Base-by-base conservation (phyloP, 805 yeast genomes). In the Candida railenensis region DNA sequence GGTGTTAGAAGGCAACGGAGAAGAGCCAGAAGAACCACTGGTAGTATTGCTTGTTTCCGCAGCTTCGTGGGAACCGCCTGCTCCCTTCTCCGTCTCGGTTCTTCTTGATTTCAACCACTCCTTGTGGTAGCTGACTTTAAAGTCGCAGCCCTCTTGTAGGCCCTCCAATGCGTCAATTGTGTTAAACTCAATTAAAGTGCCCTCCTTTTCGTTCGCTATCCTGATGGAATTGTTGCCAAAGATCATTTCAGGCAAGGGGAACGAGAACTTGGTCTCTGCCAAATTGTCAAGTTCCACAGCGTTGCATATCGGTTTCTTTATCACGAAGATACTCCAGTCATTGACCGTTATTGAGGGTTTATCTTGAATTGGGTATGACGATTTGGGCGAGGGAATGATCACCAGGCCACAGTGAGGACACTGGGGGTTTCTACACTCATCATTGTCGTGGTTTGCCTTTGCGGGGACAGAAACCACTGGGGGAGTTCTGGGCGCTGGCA, bases 161-260 rank as follows among this genome's bases (percentile, higher is more conserved):
- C 72, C 61, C 43, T 71, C 75, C 22, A 73, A 57, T 0, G 96
- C 97, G 58, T 86, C 94, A 37, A 84, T 67, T 0, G 96, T 84
- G 59, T 87, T 84, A 65, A 91, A 90, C 37, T 71, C 74, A 12
- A 92, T 73, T 49, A 78, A 75, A 43, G 66, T 56, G 5, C 64
- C 65, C 1, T 65, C 57, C 40, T 58, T 59, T 37, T 67, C 73
- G 47, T 70, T 62, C 3, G 62, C 71, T 9, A 90, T 60, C 42
- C 73, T 77, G 9, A 90, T 81, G 47, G 67, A 66, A 59, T 87
- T 91, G 54, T 87, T 81, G 8, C 98, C 98, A 67, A 94, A 94
- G 4, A 94, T 90, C 98, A 94, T 94, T 63, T 94, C 99, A 0
- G 99, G 99, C 37, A 92, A 67, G 0, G 98, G 96, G 50, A 92